Evolutionary conservation across 2,329 filamentous ascomycete species (phyloP).

Genomic region (Fusarium pilosicola): DNA sequence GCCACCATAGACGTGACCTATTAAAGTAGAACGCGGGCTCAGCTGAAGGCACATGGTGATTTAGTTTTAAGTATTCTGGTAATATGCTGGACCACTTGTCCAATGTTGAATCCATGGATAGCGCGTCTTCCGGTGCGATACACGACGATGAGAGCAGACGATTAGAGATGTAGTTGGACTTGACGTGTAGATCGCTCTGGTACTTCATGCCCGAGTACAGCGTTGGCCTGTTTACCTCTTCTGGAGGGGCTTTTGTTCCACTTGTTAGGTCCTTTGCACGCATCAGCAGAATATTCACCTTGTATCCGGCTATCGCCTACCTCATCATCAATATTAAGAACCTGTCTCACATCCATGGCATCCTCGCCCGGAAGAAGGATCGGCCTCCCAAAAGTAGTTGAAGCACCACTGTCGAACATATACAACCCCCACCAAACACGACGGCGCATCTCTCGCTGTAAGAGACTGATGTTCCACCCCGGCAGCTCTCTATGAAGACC

Average conservation of each 20-base stretch:
- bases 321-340: not conserved
- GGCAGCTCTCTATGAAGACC: not conserved
- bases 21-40: not conserved
- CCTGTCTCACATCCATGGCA: not conserved
- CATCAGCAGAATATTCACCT: not conserved
- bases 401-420: not conserved
- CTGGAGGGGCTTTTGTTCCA: not conserved
- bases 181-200: not conserved
- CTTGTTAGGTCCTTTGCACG: not conserved
- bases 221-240: not conserved
- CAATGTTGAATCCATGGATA: not conserved
- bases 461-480: not conserved
- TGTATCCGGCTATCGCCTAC: rapidly evolving
- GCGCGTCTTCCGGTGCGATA: not conserved
- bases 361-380: not conserved
- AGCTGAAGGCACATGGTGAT: not conserved
- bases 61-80: not conserved
- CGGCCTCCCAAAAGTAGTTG: not conserved
- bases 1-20: not conserved
- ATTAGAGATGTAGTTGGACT: not conserved
- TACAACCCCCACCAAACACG: not conserved
- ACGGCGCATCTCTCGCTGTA: not conserved
- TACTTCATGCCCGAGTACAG: not conserved
- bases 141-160: not conserved
- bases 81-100: not conserved